phyloP scores from a whole-genome alignment of 1,284 basidiomycete genomes.

The Mycosarcoma maydis region DNA sequence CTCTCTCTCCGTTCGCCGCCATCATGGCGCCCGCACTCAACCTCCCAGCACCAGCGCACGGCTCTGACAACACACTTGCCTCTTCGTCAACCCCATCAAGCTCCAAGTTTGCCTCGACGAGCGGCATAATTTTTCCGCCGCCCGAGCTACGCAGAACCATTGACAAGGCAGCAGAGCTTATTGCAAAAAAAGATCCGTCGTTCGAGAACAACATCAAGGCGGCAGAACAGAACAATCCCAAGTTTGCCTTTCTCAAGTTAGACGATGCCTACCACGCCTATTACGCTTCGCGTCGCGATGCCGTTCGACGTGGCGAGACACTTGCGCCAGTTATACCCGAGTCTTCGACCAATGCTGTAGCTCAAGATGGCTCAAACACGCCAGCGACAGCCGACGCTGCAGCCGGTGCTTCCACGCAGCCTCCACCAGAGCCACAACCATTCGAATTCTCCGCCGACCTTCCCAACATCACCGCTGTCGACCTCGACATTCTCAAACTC shows the following conservation, averaged over 20 bases:
- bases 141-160: constrained; percentile 79
- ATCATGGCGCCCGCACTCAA: constrained; percentile 52
- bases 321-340: constrained; percentile 15
- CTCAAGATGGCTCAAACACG: constrained; percentile 6
- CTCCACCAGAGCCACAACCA: constrained; percentile 78
- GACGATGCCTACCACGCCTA: constrained; percentile 64
- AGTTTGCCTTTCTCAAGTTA: constrained; percentile 61
- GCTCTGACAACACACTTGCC: constrained; percentile 36
- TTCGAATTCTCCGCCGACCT: constrained; percentile 87
- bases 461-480: constrained; percentile 87
- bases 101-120: constrained; percentile 48
- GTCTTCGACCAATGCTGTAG: constrained; percentile 2
- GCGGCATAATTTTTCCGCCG: constrained; percentile 67
- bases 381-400: not conserved
- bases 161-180: constrained; percentile 92
- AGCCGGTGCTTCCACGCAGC: constrained; percentile 12
- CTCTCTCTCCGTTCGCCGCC: not conserved
- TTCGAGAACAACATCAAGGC: constrained; percentile 64
- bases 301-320: constrained; percentile 42
- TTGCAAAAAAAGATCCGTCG: constrained; percentile 71
- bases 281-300: constrained; percentile 58
- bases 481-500: constrained; percentile 75
- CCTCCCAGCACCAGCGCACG: constrained; percentile 56
- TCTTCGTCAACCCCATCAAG: constrained; percentile 17
- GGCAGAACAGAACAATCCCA: constrained; percentile 56